Evolutionary conservation across 2,329 filamentous ascomycete genomes (phyloP), one percentile per base, ranked within the genome.

Genomic region (Tolypocladium album): DNA sequence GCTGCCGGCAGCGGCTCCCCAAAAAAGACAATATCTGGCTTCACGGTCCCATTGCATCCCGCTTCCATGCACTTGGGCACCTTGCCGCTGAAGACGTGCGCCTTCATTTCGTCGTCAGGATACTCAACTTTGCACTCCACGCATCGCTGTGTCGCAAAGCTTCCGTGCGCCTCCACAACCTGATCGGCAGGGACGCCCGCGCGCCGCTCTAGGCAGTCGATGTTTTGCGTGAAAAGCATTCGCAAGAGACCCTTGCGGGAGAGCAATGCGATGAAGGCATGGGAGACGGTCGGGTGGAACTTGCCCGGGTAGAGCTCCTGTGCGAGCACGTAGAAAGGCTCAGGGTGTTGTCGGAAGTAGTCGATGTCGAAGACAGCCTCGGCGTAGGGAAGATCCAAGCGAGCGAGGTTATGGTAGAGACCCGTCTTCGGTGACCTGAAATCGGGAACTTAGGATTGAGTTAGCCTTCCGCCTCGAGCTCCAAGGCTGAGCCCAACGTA

Each of bases 221-320:
- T 97, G 70, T 99, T 99, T 71, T 99, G 94, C 0, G 94, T 97
- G 73, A 97, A 99, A 58, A 94, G 83, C 78, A 92, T 94, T 65
- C 88, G 78, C 31, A 99, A 78, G 47, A 93, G 78, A 4, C 84
- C 85, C 75, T 95, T 96, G 62, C 86, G 79, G 60, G 92, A 83
- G 20, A 97, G 84, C 31, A 99, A 79, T 17, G 85, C 82, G 67
- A 99, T 87, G 74, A 99, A 99, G 42, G 85, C 88, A 75, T 99
- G 94, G 2, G 92, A 89, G 59, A 97, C 79, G 1, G 94, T 99
- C 0, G 94, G 94, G 59, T 87, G 82, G 76, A 89, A 97, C 67
- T 88, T 88, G 22, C 92, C 93, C 0, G 94, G 94, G 69, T 96
- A 96, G 4, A 99, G 82, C 75, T 97, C 94, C 67, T 88, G 89